These are phyloP conservation scores for Durio zibethinus DNA, from an alignment of 345 rosid genomes.

Conservation along the genomic window DNA sequence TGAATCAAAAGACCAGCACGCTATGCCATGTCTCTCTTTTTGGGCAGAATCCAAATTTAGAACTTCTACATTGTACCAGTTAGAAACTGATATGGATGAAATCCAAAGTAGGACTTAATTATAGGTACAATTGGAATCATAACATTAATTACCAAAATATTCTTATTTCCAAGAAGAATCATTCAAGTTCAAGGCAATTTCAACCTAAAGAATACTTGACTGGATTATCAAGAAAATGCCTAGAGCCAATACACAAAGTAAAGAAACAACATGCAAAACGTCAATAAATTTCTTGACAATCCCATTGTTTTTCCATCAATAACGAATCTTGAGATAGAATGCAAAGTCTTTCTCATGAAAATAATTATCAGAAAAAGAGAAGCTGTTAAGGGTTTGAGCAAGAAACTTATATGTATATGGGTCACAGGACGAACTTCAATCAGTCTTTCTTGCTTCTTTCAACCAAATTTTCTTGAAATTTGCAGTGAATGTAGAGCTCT, in stretches of 20 bases:
- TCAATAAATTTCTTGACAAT: background rate
- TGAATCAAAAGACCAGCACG: slow-evolving; percentile 27
- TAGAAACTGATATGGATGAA: background rate
- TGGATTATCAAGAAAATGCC: background rate
- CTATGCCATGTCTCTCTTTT: slow-evolving; percentile 30
- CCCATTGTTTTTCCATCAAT: background rate
- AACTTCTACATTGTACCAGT: background rate
- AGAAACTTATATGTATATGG: background rate
- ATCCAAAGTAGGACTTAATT: background rate
- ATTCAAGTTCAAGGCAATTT: background rate
- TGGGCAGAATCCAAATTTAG: background rate
- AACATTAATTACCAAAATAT: background rate
- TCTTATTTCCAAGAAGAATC: background rate
- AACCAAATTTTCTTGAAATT: background rate
- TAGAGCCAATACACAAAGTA: background rate
- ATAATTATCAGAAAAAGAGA: background rate
- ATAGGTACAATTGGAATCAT: background rate
- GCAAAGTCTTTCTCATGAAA: background rate
- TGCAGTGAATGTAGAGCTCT: background rate
- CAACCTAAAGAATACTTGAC: background rate
- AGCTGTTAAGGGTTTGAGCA: background rate
- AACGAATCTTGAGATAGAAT: background rate
- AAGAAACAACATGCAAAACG: background rate
- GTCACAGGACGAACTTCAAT: background rate
- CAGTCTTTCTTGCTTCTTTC: background rate